Conservation (phyloP, 805 yeast genomes). For the Ogataea haglerorum region DNA sequence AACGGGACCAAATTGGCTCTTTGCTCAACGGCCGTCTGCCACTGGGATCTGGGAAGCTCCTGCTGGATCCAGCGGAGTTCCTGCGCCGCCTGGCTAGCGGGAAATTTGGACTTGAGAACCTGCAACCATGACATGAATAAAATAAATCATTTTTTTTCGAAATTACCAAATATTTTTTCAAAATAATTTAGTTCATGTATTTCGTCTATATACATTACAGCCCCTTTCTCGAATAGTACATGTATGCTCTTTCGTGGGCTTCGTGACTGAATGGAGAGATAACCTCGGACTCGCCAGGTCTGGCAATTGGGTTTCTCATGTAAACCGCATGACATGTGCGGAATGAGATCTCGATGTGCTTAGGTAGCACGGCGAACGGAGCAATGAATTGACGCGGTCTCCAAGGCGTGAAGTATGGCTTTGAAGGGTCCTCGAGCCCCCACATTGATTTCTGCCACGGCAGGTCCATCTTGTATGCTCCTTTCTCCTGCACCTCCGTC, state of each 20-base stretch:
- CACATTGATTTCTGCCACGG: constrained; percentile 82
- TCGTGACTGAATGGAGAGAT: constrained; percentile 82
- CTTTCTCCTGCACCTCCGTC: constrained; percentile 32
- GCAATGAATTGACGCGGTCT: constrained; percentile 89
- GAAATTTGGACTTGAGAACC: constrained; percentile 11
- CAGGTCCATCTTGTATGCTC: constrained; percentile 44
- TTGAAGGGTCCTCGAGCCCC: constrained; percentile 75
- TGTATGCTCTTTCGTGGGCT: constrained; percentile 89
- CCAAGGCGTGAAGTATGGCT: constrained; percentile 96
- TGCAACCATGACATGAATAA: constrained; percentile 11
- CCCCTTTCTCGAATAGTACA: constrained; percentile 84
- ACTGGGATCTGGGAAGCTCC: constrained; percentile 48
- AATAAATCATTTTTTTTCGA: background rate
- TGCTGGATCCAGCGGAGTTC: constrained; percentile 64
- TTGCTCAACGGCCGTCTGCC: constrained; percentile 49
- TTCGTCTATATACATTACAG: constrained; percentile 22
- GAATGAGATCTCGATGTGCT: constrained; percentile 87
- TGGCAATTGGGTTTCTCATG: constrained; percentile 92
- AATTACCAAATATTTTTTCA: background rate
- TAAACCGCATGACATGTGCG: constrained; percentile 95
- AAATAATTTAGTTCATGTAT: constrained; percentile 12
- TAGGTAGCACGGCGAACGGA: constrained; percentile 88
- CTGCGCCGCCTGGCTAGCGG: constrained; percentile 39
- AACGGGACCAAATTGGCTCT: constrained; percentile 63
- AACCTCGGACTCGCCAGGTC: constrained; percentile 96